Percentiles rank a stretch among this genome's conserved stretches.
These are phyloP conservation scores for Fusarium anthophilum DNA, from an alignment of 2,329 filamentous ascomycete species.

Conservation along the genomic window DNA sequence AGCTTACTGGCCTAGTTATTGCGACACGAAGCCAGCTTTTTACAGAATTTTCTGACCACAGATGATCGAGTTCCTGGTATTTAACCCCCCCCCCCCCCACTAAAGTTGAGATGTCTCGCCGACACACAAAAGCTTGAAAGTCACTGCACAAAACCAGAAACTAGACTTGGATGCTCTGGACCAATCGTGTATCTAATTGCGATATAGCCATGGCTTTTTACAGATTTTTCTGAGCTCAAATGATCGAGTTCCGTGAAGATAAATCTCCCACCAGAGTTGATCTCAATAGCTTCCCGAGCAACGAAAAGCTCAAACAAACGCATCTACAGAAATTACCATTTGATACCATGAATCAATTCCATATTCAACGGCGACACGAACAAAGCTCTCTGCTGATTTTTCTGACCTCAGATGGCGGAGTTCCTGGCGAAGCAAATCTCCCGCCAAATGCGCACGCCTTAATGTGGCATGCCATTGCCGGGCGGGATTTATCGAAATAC, in stretches of 20 bases:
- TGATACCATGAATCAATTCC: background rate
- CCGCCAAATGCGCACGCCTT: background rate
- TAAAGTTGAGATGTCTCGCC: background rate
- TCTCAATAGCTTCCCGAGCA: background rate
- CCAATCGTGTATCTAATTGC: background rate
- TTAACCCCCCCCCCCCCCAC: too few relatives aligned
- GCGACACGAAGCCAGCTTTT: background rate
- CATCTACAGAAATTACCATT: background rate
- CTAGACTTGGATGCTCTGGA: rapidly evolving
- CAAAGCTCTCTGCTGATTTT: background rate
- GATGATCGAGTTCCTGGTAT: background rate
- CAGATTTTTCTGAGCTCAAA: background rate
- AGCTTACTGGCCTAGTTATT: rapidly evolving
- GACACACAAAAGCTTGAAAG: background rate
- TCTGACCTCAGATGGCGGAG: background rate
- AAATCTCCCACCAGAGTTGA: background rate
- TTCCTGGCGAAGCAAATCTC: background rate
- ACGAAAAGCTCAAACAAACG: background rate
- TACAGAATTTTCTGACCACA: background rate
- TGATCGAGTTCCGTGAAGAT: background rate
- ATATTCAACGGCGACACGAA: background rate
- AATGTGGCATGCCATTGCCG: background rate
- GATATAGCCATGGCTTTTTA: background rate
- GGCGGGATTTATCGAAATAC: background rate
- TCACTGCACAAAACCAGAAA: background rate